Evolutionary conservation across 2,329 filamentous ascomycete species (phyloP).

Genomic region (Fusarium floridanum): DNA sequence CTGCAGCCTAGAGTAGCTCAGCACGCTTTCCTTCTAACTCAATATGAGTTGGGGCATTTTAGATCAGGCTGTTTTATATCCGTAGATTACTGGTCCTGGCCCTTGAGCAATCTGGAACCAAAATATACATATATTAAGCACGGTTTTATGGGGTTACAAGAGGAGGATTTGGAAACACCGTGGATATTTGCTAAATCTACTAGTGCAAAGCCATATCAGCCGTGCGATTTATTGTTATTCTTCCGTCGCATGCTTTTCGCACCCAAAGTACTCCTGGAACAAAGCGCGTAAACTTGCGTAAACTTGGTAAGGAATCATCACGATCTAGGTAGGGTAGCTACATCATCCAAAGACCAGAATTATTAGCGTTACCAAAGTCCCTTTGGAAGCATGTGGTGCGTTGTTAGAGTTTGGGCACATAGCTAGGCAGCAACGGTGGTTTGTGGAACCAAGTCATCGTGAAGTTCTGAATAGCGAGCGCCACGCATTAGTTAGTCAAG

Average conservation of each 20-base stretch:
- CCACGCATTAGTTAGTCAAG: background rate
- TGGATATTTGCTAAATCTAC: background rate
- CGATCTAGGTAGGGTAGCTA: background rate
- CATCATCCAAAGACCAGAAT: background rate
- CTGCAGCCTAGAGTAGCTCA: background rate
- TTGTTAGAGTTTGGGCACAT: background rate
- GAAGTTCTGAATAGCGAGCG: background rate
- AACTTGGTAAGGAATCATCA: background rate
- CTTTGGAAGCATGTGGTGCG: background rate
- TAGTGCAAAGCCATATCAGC: background rate
- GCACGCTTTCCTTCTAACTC: background rate
- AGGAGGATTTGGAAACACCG: too few relatives aligned
- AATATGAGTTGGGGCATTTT: background rate
- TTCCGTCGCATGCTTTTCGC: background rate
- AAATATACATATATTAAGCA: background rate
- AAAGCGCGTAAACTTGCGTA: background rate
- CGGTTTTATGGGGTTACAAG: too few relatives aligned
- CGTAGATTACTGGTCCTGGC: background rate
- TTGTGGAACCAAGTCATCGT: background rate
- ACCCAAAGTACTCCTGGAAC: background rate
- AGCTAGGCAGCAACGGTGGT: background rate
- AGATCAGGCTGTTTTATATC: background rate
- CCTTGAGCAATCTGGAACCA: background rate
- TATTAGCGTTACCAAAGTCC: background rate
- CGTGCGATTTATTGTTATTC: background rate